Evolutionary conservation across 1,284 basidiomycete species (phyloP).

Genomic region (Ceratobasidium sp.): DNA sequence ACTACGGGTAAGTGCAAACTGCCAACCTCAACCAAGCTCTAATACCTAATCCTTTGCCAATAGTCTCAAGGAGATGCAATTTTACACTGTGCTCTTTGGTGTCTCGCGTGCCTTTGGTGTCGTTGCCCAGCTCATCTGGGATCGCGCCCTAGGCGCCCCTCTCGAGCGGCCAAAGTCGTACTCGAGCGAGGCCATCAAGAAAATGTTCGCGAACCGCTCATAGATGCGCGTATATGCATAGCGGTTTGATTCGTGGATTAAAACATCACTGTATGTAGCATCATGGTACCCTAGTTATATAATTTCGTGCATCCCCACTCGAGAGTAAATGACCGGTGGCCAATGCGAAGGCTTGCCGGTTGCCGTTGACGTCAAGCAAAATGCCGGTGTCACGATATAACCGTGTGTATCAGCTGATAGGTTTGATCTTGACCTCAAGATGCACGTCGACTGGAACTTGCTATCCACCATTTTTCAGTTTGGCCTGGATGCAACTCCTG

Average conservation of each 20-base stretch:
- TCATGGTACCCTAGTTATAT: conserved; percentile 21
- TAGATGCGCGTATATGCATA: conserved; percentile 21
- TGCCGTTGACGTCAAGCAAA: conserved; percentile 1
- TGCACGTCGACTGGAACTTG: conserved; percentile 18
- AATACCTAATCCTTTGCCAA: conserved; percentile 13
- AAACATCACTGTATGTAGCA: conserved; percentile 41
- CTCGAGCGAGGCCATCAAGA: conserved; percentile 79
- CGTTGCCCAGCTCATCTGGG: conserved; percentile 91
- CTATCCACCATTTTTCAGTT: conserved; percentile 5
- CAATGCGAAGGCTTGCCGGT: conserved; percentile 12
- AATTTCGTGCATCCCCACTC: conserved; percentile 7
- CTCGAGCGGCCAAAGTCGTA: conserved; percentile 91
- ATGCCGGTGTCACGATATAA: background rate
- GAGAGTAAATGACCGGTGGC: conserved; percentile 16
- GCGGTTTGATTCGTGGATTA: conserved; percentile 17
- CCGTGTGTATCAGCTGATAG: background rate
- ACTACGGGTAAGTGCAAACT: conserved; percentile 71
- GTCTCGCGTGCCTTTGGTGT: conserved; percentile 95
- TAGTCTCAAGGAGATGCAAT: conserved; percentile 87
- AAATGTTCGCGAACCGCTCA: conserved; percentile 67
- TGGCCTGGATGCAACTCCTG: background rate
- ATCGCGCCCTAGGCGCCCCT: conserved; percentile 93
- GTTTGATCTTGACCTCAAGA: conserved; percentile 14
- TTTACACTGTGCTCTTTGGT: conserved; percentile 97
- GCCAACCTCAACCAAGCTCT: conserved; percentile 17